A percentile compares a stretch with the other conserved stretches of the same genome.
Conservation (phyloP, 1,139 yeast genomes). For the Hyphopichia fennica region DNA sequence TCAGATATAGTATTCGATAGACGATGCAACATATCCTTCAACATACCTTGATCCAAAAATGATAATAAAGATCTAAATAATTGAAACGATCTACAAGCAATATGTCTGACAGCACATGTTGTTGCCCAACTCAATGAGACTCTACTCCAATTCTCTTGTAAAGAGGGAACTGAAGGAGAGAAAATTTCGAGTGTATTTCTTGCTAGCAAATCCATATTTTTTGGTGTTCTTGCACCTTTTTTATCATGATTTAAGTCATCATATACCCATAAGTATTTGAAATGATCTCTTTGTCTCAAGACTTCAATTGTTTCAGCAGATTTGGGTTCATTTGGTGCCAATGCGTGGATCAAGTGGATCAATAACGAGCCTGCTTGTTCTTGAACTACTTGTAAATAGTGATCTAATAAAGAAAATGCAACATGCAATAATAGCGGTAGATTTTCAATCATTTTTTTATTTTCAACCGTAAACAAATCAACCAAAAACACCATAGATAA, state of each 20-base stretch:
- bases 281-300: conserved; percentile 47
- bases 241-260: conserved; percentile 80
- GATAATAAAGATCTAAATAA: conserved; percentile 79
- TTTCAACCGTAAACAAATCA: conserved; percentile 67
- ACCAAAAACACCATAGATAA: conserved; percentile 81
- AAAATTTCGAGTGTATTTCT: conserved; percentile 64
- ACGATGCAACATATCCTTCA: conserved; percentile 91
- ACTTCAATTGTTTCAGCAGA: conserved; percentile 53
- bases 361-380: conserved; percentile 80
- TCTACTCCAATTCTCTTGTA: conserved; percentile 83
- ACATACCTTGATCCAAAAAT: conserved; percentile 81
- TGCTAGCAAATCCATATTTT: conserved; percentile 78
- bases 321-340: conserved; percentile 56
- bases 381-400: conserved; percentile 78
- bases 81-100: conserved; percentile 96
- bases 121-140: conserved; percentile 93
- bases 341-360: conserved; percentile 68
- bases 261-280: conserved; percentile 68
- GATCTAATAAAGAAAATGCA: conserved; percentile 79
- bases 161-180: conserved; percentile 43
- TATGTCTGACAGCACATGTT: conserved; percentile 93
- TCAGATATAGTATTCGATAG: conserved; percentile 92
- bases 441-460: conserved; percentile 53
- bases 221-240: conserved; percentile 84
- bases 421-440: conserved; percentile 83